Evolutionary conservation across 2,329 filamentous ascomycete genomes (phyloP), one percentile per base, ranked within the genome.

Genomic region (Colletotrichum trifolii): DNA sequence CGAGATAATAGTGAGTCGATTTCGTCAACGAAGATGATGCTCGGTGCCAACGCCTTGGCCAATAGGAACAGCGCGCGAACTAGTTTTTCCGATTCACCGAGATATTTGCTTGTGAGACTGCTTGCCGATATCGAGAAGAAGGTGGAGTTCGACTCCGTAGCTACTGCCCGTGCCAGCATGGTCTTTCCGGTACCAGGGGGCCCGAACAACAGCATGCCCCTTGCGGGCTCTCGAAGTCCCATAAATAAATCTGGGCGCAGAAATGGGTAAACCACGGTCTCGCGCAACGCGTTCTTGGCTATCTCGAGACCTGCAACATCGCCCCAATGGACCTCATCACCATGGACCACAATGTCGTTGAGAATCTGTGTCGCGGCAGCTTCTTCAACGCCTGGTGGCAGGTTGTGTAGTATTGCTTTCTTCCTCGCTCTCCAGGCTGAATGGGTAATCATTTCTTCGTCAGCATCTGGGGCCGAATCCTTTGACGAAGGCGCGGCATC

Each of bases 131-230:
- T 97, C 12, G 94, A 96, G 79, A 99, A 98, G 78, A 98, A 99
- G 0, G 96, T 97, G 10, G 93, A 97, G 71, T 89, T 91, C 2
- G 93, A 97, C 77, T 99, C 96, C 0, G 96, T 98, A 1, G 96
- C 96, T 1, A 98, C 95, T 8, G 93, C 94, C 68, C 96, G 88
- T 9, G 96, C 96, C 42, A 99, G 83, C 96, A 99, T 99, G 0
- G 96, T 99, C 78, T 99, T 99, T 56, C 96, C 96, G 0, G 96
- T 99, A n/a, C 96, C 96, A 0, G 96, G 96, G 1, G 96, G 96
- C 0, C 96, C 96, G 74, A 99, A 99, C 1, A 99, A 84, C 1
- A 99, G 84, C 93, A 99, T 98, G 6, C 96, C 96, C 63, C 94
- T 85, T 12, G 96, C 95, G 17, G 96, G 96, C 74, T 99, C 96